Conservation (phyloP, 78 protist species). For the Trichosphaerium sp. region DNA sequence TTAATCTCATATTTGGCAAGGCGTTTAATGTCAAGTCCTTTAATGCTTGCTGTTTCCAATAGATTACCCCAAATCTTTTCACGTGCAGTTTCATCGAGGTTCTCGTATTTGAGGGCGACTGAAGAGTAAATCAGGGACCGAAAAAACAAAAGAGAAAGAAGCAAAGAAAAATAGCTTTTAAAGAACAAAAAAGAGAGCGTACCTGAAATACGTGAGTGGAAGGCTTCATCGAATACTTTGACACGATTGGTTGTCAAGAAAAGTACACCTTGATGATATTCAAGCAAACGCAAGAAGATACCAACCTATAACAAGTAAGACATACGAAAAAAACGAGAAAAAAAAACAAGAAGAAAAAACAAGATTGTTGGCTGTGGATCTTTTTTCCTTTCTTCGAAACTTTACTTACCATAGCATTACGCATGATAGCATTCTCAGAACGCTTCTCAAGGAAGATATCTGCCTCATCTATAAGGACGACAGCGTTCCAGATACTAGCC, state of each 20-base stretch:
- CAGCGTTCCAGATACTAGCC: slow-evolving; percentile 4
- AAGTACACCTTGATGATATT: slow-evolving; percentile 17
- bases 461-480: not conserved
- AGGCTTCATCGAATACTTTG: slow-evolving; percentile 15
- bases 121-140: no score
- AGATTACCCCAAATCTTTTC: not conserved
- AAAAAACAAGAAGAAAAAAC: no score
- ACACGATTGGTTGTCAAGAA: slow-evolving; percentile 38
- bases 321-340: no score
- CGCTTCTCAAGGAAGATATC: slow-evolving; percentile 29
- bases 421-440: slow-evolving; percentile 4
- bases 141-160: no score
- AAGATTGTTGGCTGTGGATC: no score
- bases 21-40: not conserved
- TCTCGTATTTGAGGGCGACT: not conserved
- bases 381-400: no score
- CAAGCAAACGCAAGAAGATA: slow-evolving; percentile 20
- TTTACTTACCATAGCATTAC: slow-evolving; percentile 27
- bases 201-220: slow-evolving; percentile 15
- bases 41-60: not conserved
- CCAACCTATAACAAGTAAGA: no score
- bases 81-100: not conserved
- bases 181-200: no score
- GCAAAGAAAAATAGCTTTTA: no score
- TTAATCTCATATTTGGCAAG: slow-evolving; percentile 7